These are phyloP conservation scores for Talaromyces pinophilus DNA, from an alignment of 2,329 filamentous ascomycete genomes.

Conservation along the genomic window DNA sequence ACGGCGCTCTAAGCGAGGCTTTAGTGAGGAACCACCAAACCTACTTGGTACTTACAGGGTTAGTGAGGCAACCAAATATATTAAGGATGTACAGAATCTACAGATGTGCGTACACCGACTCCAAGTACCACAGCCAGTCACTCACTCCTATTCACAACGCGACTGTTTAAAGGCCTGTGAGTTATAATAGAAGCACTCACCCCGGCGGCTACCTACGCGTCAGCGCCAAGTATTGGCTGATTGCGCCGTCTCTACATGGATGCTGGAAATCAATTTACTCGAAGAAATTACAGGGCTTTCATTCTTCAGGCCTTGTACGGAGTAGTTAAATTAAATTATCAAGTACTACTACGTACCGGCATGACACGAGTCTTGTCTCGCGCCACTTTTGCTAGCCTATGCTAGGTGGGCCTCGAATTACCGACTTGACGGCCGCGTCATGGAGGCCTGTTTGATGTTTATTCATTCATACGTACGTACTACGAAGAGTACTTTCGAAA, in stretches of 20 bases:
- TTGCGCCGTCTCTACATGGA: not conserved
- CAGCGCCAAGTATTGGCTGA: not conserved
- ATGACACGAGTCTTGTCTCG: not conserved
- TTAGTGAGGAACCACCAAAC: not conserved
- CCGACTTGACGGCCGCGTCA: not conserved
- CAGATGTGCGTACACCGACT: not conserved
- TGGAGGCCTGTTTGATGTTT: not conserved
- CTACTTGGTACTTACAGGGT: not conserved
- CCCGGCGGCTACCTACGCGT: not conserved
- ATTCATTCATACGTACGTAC: not conserved
- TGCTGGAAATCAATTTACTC: not conserved
- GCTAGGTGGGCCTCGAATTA: not conserved
- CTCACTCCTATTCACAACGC: not conserved
- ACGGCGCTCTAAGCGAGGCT: not conserved
- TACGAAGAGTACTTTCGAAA: not conserved
- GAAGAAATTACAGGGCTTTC: conserved; percentile 15
- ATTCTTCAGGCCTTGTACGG: not conserved
- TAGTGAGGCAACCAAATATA: not conserved
- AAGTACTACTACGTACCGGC: not conserved
- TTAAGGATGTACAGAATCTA: not conserved
- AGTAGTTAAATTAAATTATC: not conserved
- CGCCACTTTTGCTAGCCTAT: not conserved
- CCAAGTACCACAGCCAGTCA: not conserved
- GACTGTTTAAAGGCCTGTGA: not conserved
- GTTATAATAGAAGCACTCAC: not conserved